These are phyloP conservation scores for Kalmanozyma brasiliensis DNA, from an alignment of 1,284 basidiomycete species.

Conservation along the genomic window DNA sequence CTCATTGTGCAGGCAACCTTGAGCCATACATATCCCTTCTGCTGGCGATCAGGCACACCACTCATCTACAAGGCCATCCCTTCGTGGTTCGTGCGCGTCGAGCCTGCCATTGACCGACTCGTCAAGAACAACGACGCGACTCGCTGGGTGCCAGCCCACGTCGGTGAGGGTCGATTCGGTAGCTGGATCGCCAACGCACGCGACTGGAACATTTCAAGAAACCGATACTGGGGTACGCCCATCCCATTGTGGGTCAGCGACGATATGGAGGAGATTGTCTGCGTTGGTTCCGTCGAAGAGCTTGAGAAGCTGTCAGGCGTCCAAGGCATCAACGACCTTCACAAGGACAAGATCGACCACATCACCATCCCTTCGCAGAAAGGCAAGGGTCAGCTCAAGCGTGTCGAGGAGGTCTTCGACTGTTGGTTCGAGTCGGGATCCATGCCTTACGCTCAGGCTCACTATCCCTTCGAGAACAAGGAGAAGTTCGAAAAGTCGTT, in stretches of 20 bases:
- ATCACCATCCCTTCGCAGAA: slow-evolving; percentile 93
- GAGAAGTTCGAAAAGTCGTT: slow-evolving; percentile 82
- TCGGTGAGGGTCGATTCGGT: slow-evolving; percentile 93
- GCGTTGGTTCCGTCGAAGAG: slow-evolving; percentile 87
- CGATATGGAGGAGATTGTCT: slow-evolving; percentile 91
- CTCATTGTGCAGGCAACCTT: slow-evolving; percentile 88
- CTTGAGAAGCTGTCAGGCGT: slow-evolving; percentile 88
- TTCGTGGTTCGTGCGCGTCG: slow-evolving; percentile 93
- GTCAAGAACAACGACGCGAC: slow-evolving; percentile 91
- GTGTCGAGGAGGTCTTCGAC: slow-evolving; percentile 97
- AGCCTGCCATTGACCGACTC: slow-evolving; percentile 83
- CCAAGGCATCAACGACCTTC: slow-evolving; percentile 87
- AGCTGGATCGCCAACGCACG: slow-evolving; percentile 97
- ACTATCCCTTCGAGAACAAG: slow-evolving; percentile 98
- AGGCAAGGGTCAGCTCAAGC: slow-evolving; percentile 86
- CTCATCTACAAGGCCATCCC: slow-evolving; percentile 97
- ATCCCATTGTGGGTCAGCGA: slow-evolving; percentile 96
- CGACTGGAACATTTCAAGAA: slow-evolving; percentile 99
- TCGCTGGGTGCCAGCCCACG: slow-evolving; percentile 90
- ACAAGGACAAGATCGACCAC: slow-evolving; percentile 92
- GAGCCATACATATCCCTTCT: slow-evolving; percentile 94
- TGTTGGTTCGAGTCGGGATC: slow-evolving; percentile 99
- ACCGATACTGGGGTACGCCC: slow-evolving; percentile 99
- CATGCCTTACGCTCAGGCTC: slow-evolving; percentile 98
- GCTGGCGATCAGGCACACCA: slow-evolving; percentile 93